Percentiles rank a stretch among this genome's conserved stretches.
Conservation (phyloP, 148 eudicot genomes). For the Camellia sinensis region DNA sequence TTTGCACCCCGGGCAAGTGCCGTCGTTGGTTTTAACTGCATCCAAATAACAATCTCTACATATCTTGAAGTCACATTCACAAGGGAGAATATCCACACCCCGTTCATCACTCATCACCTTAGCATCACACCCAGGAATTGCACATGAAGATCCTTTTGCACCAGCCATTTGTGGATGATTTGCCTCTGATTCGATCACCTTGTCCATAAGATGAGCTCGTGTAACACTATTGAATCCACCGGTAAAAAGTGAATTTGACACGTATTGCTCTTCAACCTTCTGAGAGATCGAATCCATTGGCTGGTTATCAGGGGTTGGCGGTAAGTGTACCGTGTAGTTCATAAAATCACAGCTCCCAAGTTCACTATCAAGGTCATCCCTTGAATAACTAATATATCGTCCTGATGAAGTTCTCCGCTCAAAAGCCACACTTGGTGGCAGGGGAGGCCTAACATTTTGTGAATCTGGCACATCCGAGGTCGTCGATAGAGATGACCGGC, state of each 20-base stretch:
- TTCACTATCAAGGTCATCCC: constrained; percentile 86
- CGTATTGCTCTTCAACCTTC: constrained; percentile 82
- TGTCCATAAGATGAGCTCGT: constrained; percentile 89
- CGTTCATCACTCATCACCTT: constrained; percentile 86
- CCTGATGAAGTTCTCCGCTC: constrained; percentile 73
- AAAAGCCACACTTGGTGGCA: constrained; percentile 60
- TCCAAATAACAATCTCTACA: constrained; percentile 83
- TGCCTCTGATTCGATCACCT: constrained; percentile 72
- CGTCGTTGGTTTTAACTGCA: constrained; percentile 60
- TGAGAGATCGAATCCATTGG: constrained; percentile 73
- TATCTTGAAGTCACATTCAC: constrained; percentile 86
- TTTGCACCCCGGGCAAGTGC: constrained; percentile 80
- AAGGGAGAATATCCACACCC: constrained; percentile 75
- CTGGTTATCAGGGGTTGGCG: constrained; percentile 82
- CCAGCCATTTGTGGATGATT: constrained; percentile 89
- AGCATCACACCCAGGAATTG: constrained; percentile 78
- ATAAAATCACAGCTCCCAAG: constrained; percentile 46
- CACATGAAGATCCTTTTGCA: constrained; percentile 78
- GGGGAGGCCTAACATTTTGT: constrained; percentile 52
- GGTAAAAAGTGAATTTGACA: constrained; percentile 73
- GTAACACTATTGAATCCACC: constrained; percentile 76
- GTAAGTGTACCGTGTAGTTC: constrained; percentile 68
- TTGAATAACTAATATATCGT: constrained; percentile 56
- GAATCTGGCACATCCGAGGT: constrained; percentile 51
- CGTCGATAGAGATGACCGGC: constrained; percentile 47